Conservation (phyloP, 768 basidiomycete genomes). For the Trametes punicea region DNA sequence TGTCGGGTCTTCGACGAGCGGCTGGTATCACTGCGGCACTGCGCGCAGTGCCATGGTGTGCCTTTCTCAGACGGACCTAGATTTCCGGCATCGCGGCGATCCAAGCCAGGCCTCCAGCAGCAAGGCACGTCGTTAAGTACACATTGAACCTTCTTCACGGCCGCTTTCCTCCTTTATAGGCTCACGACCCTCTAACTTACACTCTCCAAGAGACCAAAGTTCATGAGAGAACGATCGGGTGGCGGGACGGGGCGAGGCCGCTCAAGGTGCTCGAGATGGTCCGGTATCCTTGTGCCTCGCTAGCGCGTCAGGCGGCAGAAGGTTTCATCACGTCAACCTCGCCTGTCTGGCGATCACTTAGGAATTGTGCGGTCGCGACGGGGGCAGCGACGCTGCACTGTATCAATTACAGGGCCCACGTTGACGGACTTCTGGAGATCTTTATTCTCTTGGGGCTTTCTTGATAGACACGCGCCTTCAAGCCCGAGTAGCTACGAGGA, state of each 20-base stretch:
- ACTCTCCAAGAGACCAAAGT: not conserved
- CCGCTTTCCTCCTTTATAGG: not conserved
- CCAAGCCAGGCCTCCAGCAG: not conserved
- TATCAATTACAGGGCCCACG: not conserved
- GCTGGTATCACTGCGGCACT: not conserved
- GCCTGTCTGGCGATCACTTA: not conserved
- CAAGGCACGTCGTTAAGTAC: constrained; percentile 5
- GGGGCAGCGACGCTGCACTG: not conserved
- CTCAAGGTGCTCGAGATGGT: not conserved
- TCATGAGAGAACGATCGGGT: not conserved
- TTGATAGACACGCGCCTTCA: not conserved
- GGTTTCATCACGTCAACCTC: constrained; percentile 1
- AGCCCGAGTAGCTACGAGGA: constrained; percentile 7
- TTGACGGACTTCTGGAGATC: constrained; percentile 9
- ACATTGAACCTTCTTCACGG: constrained; percentile 11
- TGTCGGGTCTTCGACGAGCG: not conserved
- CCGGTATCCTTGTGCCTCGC: constrained; percentile 10
- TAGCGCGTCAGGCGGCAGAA: constrained; percentile 3
- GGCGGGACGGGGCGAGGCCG: not conserved
- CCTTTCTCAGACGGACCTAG: not conserved
- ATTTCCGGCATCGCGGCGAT: constrained; percentile 4
- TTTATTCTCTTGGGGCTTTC: not conserved
- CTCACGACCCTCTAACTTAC: not conserved
- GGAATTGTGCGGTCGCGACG: not conserved
- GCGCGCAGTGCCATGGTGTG: too few species aligned